phyloP scores from a whole-genome alignment of 768 basidiomycete genomes.

The Lactarius sanguifluus region DNA sequence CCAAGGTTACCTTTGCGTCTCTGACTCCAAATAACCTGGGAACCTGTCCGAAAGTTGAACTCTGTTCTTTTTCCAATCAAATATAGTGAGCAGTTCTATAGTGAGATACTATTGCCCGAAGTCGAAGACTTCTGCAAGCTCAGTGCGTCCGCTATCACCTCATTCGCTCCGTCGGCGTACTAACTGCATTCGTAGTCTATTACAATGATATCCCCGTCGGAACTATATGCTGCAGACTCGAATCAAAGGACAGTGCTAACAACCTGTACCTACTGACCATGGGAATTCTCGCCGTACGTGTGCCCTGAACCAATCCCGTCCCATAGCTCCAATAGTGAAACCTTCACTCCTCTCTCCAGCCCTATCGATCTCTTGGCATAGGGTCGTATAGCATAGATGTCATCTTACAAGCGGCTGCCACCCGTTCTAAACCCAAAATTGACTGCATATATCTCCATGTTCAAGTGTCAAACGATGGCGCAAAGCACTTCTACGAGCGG shows the following conservation, averaged over 20 bases:
- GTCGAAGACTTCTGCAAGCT: conserved; percentile 87
- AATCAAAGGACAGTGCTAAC: conserved; percentile 56
- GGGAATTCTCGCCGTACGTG: conserved; percentile 81
- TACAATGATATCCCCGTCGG: conserved; percentile 93
- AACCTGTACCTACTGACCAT: conserved; percentile 88
- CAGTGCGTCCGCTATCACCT: conserved; percentile 49
- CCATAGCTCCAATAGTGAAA: conserved; percentile 3
- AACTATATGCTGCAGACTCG: conserved; percentile 81
- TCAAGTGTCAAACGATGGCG: conserved; percentile 75
- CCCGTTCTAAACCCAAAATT: conserved; percentile 61
- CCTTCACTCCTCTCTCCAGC: conserved; percentile 44
- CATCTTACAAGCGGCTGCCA: conserved; percentile 61
- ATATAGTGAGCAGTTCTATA: conserved; percentile 87
- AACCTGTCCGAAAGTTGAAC: conserved; percentile 59
- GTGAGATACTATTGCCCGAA: conserved; percentile 71
- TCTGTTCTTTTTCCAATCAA: conserved; percentile 86
- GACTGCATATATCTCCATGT: conserved; percentile 80
- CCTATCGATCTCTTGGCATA: conserved; percentile 77
- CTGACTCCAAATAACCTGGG: conserved; percentile 83
- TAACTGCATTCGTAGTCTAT: conserved; percentile 56
- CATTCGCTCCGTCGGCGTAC: conserved; percentile 4
- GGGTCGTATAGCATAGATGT: conserved; percentile 72
- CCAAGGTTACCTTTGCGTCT: conserved; percentile 68
- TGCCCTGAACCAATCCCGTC: conserved; percentile 5
- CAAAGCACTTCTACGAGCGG: conserved; percentile 79